Base-by-base conservation (phyloP, 2,329 filamentous ascomycete genomes). In the Bimuria novae-zelandiae region DNA sequence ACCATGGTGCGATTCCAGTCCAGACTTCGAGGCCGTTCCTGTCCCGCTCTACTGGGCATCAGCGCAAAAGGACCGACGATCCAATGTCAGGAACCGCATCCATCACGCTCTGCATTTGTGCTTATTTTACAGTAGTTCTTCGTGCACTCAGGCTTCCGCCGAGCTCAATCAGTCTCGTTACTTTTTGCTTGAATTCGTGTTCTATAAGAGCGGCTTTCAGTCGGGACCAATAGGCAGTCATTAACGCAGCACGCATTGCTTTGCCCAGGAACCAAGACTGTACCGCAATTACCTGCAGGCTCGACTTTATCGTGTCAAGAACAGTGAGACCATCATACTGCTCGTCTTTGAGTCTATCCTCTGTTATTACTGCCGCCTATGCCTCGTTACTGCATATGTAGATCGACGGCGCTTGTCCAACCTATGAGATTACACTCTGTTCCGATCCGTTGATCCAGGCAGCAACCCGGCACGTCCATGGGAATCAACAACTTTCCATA, bases 31-130 rank as follows among this genome's bases (percentile, higher is more conserved):
- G 43, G 17, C 43, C 32, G 30, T 46, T 21, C 30, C 17, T 36
- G 43, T 23, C 43, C 43, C 43, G 16, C 30, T n/a, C 25, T 46
- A 21, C 30, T 32, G 43, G 43, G 43, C 43, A 22, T 32, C n/a
- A 22, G 43, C 32, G 19, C 30, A 33, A 33, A 37, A 22, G n/a
- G 43, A 16, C 32, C 32, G 30, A 36, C 30, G 19, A 27, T 37
- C 32, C 32, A 46, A 37, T 46, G 30, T 21, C n/a, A 37, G 32
- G 22, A 27, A 35, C 25, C 19, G 10, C 32, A 46, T 27, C 21
- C 19, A 27, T 14, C 43, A 35, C 30, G 42, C 29, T 35, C 29
- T 22, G 6, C 21, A 21, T 19, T 27, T 17, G 11, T 11, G 27
- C 23, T 19, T 6, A 19, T 4, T 11, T 36, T n/a, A n/a, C 7